These are phyloP conservation scores for Daldinia sp. DNA, from an alignment of 2,329 filamentous ascomycete genomes.

Conservation along the genomic window DNA sequence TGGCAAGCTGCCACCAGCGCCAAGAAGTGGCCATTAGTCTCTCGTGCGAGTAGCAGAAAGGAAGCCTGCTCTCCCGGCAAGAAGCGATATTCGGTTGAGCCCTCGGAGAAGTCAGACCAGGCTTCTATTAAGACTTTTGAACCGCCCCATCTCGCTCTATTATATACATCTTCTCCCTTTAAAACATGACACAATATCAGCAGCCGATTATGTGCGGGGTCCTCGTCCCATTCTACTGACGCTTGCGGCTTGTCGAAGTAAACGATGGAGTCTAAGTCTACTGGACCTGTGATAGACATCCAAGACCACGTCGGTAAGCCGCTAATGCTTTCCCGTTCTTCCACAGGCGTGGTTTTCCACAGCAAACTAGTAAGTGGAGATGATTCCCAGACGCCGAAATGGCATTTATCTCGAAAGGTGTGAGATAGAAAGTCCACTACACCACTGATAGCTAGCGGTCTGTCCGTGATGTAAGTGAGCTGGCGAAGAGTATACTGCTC, in stretches of 20 bases:
- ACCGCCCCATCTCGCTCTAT: not conserved
- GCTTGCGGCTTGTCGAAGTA: constrained; percentile 15
- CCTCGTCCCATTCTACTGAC: constrained; percentile 7
- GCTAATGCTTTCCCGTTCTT: constrained; percentile 1
- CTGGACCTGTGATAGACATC: constrained; percentile 18
- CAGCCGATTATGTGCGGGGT: not conserved
- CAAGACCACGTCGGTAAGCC: constrained; percentile 21
- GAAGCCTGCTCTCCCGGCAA: not conserved
- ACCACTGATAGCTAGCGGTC: constrained; percentile 15
- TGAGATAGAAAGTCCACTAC: constrained; percentile 13
- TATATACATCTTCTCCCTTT: constrained; percentile 1
- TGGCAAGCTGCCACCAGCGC: constrained; percentile 11
- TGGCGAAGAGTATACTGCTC: constrained; percentile 22
- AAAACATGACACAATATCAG: constrained; percentile 8
- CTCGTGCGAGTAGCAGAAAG: constrained; percentile 11
- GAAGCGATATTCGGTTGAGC: constrained; percentile 1
- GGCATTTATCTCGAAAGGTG: constrained; percentile 11
- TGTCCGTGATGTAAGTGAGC: constrained; percentile 11
- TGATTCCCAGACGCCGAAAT: constrained; percentile 19
- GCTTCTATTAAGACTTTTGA: constrained; percentile 1
- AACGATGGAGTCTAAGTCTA: constrained; percentile 17
- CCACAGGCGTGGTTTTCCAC: constrained; percentile 4
- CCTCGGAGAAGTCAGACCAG: constrained; percentile 23
- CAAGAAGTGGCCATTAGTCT: constrained; percentile 14
- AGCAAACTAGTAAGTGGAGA: constrained; percentile 4